phyloP scores from a whole-genome alignment of 441 rosid species.

The Eruca vesicaria region DNA sequence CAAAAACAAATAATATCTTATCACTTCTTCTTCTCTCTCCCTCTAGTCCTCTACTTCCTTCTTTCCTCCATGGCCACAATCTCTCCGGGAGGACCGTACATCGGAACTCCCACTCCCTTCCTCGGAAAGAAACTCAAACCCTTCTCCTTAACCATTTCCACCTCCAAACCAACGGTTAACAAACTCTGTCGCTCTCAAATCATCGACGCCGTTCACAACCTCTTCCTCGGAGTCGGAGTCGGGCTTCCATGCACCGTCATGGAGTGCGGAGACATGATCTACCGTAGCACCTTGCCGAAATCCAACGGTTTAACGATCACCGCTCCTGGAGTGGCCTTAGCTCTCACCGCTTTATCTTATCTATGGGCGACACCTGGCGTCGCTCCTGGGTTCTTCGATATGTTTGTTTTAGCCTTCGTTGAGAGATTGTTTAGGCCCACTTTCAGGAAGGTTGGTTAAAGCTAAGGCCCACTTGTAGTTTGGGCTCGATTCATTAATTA shows the following conservation, averaged over 20 bases:
- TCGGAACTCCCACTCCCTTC: slow-evolving; percentile 55
- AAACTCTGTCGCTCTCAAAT: slow-evolving; percentile 52
- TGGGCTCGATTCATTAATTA: too few species aligned
- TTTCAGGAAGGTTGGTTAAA: slow-evolving; percentile 53
- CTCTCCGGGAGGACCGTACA: slow-evolving; percentile 53
- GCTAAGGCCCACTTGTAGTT: too few species aligned
- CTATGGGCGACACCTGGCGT: slow-evolving; percentile 99
- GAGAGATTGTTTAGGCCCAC: slow-evolving; percentile 81
- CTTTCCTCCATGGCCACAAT: slow-evolving; percentile 51
- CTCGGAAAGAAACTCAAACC: slow-evolving; percentile 56
- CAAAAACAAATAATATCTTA: neutral
- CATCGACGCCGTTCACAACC: slow-evolving; percentile 55
- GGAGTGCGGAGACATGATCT: slow-evolving; percentile 98
- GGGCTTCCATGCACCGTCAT: slow-evolving; percentile 95
- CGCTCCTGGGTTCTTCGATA: slow-evolving; percentile 94
- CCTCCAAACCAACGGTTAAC: slow-evolving; percentile 33
- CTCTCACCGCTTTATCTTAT: slow-evolving; percentile 79
- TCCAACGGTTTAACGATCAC: slow-evolving; percentile 69
- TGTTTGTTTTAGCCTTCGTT: slow-evolving; percentile 89
- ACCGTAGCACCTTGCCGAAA: slow-evolving; percentile 91
- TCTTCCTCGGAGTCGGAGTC: slow-evolving; percentile 89
- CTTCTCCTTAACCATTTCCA: slow-evolving; percentile 25
- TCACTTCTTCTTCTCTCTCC: neutral
- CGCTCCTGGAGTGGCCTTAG: slow-evolving; percentile 74
- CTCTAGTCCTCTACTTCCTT: neutral